Percentiles rank a stretch among this genome's conserved stretches.
phyloP scores from a whole-genome alignment of 2,329 filamentous ascomycete species.

The Corniculantispora saksenae region DNA sequence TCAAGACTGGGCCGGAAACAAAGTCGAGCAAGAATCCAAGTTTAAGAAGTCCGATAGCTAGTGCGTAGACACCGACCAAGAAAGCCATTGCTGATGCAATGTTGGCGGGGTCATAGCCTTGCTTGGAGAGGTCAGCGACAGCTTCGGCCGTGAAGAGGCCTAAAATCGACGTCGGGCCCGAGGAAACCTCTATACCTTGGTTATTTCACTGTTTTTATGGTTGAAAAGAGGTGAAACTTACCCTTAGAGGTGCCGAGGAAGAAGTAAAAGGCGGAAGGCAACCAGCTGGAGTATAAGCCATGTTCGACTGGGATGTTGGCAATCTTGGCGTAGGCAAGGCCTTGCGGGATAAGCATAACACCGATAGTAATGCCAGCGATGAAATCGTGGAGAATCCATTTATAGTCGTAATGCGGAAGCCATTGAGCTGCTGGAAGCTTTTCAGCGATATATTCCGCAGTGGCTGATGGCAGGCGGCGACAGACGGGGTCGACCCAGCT shows the following conservation, averaged over 20 bases:
- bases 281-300: conserved; percentile 61
- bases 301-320: conserved; percentile 62
- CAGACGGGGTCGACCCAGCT: conserved; percentile 27
- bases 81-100: conserved; percentile 64
- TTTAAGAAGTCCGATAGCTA: conserved; percentile 61
- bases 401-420: conserved; percentile 61
- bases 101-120: conserved; percentile 53
- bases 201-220: neutral
- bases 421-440: conserved; percentile 64
- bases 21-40: conserved; percentile 67
- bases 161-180: conserved; percentile 64
- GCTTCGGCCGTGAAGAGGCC: conserved; percentile 64
- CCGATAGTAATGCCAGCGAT: conserved; percentile 63
- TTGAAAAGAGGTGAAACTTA: conserved; percentile 25
- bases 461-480: conserved; percentile 49
- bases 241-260: conserved; percentile 65
- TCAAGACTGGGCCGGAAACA: conserved; percentile 64
- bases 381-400: conserved; percentile 63
- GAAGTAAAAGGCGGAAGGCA: conserved; percentile 57
- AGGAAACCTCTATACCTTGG: conserved; percentile 54
- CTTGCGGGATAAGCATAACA: conserved; percentile 62
- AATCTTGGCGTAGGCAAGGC: conserved; percentile 63
- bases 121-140: conserved; percentile 49
- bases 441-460: conserved; percentile 57
- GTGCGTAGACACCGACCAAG: conserved; percentile 62